These are phyloP conservation scores for Centrapalus pauciflorus DNA, from an alignment of 129 eudicot genomes.

Conservation along the genomic window DNA sequence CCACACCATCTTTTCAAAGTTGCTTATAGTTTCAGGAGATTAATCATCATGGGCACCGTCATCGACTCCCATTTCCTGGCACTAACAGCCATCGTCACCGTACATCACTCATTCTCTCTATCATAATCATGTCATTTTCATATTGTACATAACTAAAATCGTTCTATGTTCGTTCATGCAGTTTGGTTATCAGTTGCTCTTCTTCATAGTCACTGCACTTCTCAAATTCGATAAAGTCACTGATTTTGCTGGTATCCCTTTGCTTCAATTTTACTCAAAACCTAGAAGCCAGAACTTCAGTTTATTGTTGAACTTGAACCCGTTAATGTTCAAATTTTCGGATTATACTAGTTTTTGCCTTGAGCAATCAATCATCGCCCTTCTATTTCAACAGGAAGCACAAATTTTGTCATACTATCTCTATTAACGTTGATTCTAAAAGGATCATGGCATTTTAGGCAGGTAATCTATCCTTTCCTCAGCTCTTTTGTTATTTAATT, in stretches of 20 bases:
- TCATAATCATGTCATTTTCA: not conserved
- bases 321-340: not conserved
- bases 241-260: constrained; percentile 77
- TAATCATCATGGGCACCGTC: constrained; percentile 55
- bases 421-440: constrained; percentile 68
- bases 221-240: constrained; percentile 88
- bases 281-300: not conserved
- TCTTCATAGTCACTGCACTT: constrained; percentile 82
- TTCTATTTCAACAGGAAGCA: constrained; percentile 60
- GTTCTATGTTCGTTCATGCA: constrained; percentile 24
- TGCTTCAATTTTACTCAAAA: constrained; percentile 7
- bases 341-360: constrained; percentile 2
- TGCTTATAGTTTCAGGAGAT: not conserved
- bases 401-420: constrained; percentile 84
- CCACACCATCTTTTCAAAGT: not conserved
- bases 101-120: constrained; percentile 12
- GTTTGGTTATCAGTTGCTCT: constrained; percentile 71
- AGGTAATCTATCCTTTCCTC: constrained; percentile 47
- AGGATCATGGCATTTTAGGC: constrained; percentile 94
- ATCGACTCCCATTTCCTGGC: constrained; percentile 84
- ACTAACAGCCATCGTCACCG: constrained; percentile 89
- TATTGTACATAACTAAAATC: not conserved
- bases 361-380: not conserved
- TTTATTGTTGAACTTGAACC: too few species aligned
- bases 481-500: not conserved